Evolutionary conservation across 2,329 filamentous ascomycete species (phyloP).

Genomic region (Beauveria sp.): DNA sequence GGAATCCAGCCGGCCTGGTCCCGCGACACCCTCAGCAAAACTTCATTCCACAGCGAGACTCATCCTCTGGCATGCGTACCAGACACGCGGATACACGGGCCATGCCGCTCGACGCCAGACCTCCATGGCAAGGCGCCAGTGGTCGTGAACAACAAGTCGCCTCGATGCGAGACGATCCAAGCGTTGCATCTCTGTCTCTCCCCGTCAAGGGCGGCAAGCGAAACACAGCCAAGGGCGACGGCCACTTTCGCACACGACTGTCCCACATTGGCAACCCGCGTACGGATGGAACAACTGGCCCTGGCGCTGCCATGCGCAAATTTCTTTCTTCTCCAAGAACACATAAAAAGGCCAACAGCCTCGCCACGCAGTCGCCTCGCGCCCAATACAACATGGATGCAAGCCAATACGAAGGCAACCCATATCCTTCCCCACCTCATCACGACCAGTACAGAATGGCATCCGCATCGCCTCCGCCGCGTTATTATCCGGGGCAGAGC

Average conservation of each 20-base stretch:
- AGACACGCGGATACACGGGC: conserved; percentile 28
- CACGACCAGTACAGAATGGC: neutral
- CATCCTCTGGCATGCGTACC: conserved; percentile 27
- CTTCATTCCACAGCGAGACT: neutral
- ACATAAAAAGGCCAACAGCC: conserved; percentile 18
- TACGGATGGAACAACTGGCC: conserved; percentile 14
- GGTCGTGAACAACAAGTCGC: conserved; percentile 58
- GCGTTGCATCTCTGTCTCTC: conserved; percentile 48
- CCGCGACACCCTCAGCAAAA: conserved; percentile 8
- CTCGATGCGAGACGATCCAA: conserved; percentile 54
- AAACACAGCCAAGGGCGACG: conserved; percentile 16
- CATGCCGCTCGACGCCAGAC: conserved; percentile 36
- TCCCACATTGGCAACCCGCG: conserved; percentile 1
- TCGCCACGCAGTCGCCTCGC: neutral
- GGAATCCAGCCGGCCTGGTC: neutral
- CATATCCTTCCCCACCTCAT: conserved; percentile 26
- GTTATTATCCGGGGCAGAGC: conserved; percentile 19
- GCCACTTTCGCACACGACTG: neutral
- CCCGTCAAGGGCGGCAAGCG: conserved; percentile 43
- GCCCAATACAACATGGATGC: conserved; percentile 21
- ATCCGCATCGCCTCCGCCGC: conserved; percentile 15
- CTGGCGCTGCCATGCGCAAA: conserved; percentile 25
- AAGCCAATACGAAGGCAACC: neutral
- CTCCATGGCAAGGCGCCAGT: conserved; percentile 66
- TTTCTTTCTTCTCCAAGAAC: conserved; percentile 25